Percentiles rank a stretch among this genome's conserved stretches.
These are phyloP conservation scores for Adansonia rubrostipa DNA, from an alignment of 441 rosid genomes.

Conservation along the genomic window DNA sequence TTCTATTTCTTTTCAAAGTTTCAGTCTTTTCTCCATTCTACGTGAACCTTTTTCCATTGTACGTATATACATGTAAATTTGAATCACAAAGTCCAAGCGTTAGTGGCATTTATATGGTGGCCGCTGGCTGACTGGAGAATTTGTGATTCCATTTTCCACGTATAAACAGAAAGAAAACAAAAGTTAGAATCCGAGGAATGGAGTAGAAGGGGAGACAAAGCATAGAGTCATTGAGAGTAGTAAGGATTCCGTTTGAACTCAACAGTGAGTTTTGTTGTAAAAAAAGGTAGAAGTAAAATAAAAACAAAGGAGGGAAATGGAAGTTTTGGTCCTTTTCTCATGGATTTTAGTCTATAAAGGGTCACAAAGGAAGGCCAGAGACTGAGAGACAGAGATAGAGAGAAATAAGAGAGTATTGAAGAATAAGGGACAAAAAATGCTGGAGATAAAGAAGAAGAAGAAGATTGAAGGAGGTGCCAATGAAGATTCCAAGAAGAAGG, in stretches of 20 bases:
- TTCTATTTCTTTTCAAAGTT: conserved; percentile 9
- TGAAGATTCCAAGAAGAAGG: conserved; percentile 71
- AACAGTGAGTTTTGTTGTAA: conserved; percentile 38
- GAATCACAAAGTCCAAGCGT: not conserved
- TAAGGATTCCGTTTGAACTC: conserved; percentile 48
- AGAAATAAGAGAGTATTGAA: not conserved
- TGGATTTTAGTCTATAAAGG: conserved; percentile 13
- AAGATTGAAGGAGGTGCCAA: not conserved
- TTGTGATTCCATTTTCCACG: conserved; percentile 9
- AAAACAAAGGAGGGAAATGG: conserved; percentile 24
- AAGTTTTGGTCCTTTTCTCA: conserved; percentile 4
- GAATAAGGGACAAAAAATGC: conserved; percentile 39
- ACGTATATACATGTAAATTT: conserved; percentile 10
- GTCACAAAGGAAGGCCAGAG: not conserved
- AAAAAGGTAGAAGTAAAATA: conserved; percentile 11
- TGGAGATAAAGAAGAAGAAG: conserved; percentile 52
- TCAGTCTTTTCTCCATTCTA: conserved; percentile 20
- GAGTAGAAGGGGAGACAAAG: conserved; percentile 18
- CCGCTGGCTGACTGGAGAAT: not conserved
- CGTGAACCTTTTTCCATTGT: conserved; percentile 31
- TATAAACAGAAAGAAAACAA: conserved; percentile 22
- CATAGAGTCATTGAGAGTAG: conserved; percentile 17
- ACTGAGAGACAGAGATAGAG: not conserved
- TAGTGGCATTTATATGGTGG: not conserved
- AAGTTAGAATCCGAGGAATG: conserved; percentile 51